Evolutionary conservation across 345 rosid genomes (phyloP), one percentile per base, ranked within the genome.

Genomic region (Rhodomyrtus tomentosa): DNA sequence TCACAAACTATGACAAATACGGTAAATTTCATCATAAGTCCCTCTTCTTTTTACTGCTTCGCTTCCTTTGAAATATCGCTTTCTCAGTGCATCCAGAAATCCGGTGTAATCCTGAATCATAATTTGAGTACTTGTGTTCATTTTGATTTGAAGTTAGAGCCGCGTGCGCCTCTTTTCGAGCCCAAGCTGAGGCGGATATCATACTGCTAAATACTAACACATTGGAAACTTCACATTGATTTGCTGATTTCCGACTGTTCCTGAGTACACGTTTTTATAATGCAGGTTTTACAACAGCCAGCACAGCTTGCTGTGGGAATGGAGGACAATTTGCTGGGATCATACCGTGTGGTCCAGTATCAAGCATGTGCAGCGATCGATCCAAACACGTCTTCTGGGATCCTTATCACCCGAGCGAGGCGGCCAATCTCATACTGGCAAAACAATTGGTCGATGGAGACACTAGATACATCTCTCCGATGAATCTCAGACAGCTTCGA

Each of bases 401-500:
- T 87, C 93, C 98, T 56, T 95, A 93, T 88, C 97, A 95, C 86
- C 98, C 95, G 50, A 94, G 94, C 25, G 98, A 96, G 84, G 97
- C 98, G 15, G 93, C 98, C 58, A 95, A 93, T 84, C 55, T 94
- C 52, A 83, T 94, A 18, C 81, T 93, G 50, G 98, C 96, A 21
- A 92, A 90, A 80, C 91, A 92, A 88, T 89, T 93, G 51, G 55
- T 95, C 18, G 87, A 90, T 27, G 99, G 96, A 7, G 93, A 89
- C 45, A 72, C 89, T 5, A 90, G 68, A 45, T 91, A 85, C 82
- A 88, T 93, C 7, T 89, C 95, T 20, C 98, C 98, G 2, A 79
- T 94, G 82, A 95, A 94, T 85, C 93, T 96, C 45, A 89, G 92
- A 80, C 97, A 91, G 40, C 98, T 95, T 79, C 90, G 95, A 79